These are phyloP conservation scores for Mesotaenium endlicherianum DNA, from an alignment of 139 green algal genomes.

Conservation along the genomic window DNA sequence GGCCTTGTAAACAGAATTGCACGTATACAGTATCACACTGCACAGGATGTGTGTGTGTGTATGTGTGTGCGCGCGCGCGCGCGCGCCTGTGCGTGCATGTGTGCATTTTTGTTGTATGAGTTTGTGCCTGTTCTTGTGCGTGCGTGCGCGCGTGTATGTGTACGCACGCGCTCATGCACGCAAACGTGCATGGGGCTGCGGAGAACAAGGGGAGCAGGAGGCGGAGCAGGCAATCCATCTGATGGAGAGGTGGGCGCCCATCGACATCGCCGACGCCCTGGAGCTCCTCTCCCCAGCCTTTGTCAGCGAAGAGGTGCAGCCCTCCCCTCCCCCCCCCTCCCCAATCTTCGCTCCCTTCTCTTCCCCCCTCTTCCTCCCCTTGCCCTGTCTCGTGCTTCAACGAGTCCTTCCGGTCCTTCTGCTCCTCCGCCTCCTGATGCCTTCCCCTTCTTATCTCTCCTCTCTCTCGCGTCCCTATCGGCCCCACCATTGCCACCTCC, in stretches of 20 bases:
- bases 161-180: no score
- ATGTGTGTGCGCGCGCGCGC: no score
- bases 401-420: neutral
- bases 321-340: neutral
- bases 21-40: no score
- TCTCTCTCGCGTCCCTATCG: neutral
- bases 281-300: slow-evolving; percentile 91
- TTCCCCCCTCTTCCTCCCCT: neutral
- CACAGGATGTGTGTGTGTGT: no score
- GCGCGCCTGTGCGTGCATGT: no score
- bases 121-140: no score
- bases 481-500: no score
- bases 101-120: no score
- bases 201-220: no score
- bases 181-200: no score
- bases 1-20: no score
- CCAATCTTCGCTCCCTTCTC: neutral
- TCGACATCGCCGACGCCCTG: slow-evolving; percentile 84
- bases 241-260: slow-evolving; percentile 80
- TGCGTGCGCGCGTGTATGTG: no score
- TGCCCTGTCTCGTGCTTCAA: neutral
- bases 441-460: neutral
- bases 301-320: slow-evolving; percentile 45
- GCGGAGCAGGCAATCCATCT: slow-evolving; percentile 73
- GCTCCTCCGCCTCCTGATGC: neutral